Evolutionary conservation across 352 stramenopile genomes (phyloP), one percentile per base, ranked within the genome.

Genomic region (Phytopythium cucurbitacearum): DNA sequence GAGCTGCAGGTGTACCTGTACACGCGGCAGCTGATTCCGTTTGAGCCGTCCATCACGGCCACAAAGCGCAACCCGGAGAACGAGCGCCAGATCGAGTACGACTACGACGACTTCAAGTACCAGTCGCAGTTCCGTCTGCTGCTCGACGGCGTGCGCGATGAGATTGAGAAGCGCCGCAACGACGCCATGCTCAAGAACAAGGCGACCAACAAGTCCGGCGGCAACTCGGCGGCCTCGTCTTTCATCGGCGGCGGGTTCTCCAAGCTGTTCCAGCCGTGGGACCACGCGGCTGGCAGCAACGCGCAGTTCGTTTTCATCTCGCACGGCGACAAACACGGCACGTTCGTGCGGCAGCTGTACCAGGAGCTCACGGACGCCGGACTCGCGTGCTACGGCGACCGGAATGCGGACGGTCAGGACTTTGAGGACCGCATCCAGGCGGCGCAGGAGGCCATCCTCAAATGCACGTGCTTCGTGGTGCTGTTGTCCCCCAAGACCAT

Each of bases 1-100:
- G 76, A 89, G 15, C 53, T 94, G 4, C 83, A 94, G 41, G 83
- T 94, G 64, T 91, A 91, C 56, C 48, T 94, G 43, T 94, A 91
- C 60, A 91, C 83, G 12, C 79, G 83, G 1, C 83, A 94, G 57
- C 62, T 91, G 7, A 85, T 91, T 37, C 80, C 83, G 9, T 93
- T 93, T 15, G 80, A 93, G 43, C 67, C 74, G 8, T 63, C 71
- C 2, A 91, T 93, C 59, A 85, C 68, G 1, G 45, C 59, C 8
- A 83, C 65, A 1, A 74, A 69, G 43, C 65, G 74, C 4, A 85
- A 86, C 51, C 60, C 62, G 0, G 59, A 62, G 13, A 91, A 92
- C 53, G 50, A 64, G 7, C 58, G 69, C 32, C 77, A 91, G 58
- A 88, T 93, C 43, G 81, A 86, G 62, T 94, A 92, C 57, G 69